These are phyloP conservation scores for Daldinia sp. DNA, from an alignment of 2,329 filamentous ascomycete species.

Conservation along the genomic window DNA sequence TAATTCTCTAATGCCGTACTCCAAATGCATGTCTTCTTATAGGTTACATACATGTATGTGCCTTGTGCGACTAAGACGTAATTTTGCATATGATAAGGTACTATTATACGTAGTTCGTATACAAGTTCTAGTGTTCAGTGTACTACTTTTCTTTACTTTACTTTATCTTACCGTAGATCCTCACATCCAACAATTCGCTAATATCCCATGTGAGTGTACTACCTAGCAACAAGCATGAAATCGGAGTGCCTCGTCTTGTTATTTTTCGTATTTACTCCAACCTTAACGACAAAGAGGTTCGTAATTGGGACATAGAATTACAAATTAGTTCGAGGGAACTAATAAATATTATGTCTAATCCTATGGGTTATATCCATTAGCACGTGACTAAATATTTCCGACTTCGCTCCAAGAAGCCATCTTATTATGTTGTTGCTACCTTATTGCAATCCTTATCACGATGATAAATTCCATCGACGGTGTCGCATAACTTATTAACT, in stretches of 20 bases:
- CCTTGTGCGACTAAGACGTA: background rate
- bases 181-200: background rate
- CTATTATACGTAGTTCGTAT: background rate
- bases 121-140: background rate
- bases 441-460: background rate
- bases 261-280: background rate
- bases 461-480: background rate
- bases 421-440: background rate
- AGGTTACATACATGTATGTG: background rate
- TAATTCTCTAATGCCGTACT: too few relatives aligned
- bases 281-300: background rate
- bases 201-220: background rate
- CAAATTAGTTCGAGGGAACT: background rate
- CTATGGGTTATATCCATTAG: background rate
- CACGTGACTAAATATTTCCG: constrained; percentile 17
- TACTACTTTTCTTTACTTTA: background rate
- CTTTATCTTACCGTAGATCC: background rate
- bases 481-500: background rate
- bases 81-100: background rate
- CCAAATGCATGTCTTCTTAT: background rate
- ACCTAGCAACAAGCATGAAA: background rate
- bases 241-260: background rate
- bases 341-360: background rate
- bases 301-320: background rate
- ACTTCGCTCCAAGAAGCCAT: constrained; percentile 14